Evolutionary conservation across 2,329 filamentous ascomycete genomes (phyloP).

Genomic region (Colletotrichum viniferum): DNA sequence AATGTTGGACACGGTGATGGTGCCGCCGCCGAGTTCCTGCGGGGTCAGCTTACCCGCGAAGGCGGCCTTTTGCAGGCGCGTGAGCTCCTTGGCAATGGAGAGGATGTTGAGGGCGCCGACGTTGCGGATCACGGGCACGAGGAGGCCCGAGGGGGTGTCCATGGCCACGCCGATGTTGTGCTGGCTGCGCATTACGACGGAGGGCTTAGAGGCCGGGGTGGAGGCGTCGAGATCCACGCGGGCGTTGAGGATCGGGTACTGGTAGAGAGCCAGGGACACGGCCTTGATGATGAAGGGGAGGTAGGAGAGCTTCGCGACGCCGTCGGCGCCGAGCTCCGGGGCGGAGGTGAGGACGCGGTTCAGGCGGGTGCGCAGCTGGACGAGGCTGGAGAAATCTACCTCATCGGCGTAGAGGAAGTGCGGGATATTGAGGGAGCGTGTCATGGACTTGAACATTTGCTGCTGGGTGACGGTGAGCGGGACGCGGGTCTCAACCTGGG

Average conservation of each 20-base stretch:
- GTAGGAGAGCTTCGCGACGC: slow-evolving; percentile 76
- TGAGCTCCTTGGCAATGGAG: slow-evolving; percentile 78
- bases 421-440: slow-evolving; percentile 84
- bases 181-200: slow-evolving; percentile 76
- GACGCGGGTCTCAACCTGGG: slow-evolving; percentile 71
- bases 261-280: slow-evolving; percentile 80
- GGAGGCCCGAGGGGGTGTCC: slow-evolving; percentile 85
- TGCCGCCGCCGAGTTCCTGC: slow-evolving; percentile 81
- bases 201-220: slow-evolving; percentile 64
- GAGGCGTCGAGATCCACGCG: slow-evolving; percentile 67
- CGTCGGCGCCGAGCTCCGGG: slow-evolving; percentile 47
- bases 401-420: slow-evolving; percentile 96
- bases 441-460: slow-evolving; percentile 99
- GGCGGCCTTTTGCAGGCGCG: slow-evolving; percentile 74
- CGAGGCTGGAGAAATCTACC: slow-evolving; percentile 79
- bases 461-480: slow-evolving; percentile 79
- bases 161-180: slow-evolving; percentile 98
- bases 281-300: slow-evolving; percentile 97
- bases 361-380: slow-evolving; percentile 73
- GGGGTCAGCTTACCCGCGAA: slow-evolving; percentile 75
- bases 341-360: slow-evolving; percentile 64
- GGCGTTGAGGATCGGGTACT: slow-evolving; percentile 87
- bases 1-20: slow-evolving; percentile 96
- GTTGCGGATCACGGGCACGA: slow-evolving; percentile 91
- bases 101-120: slow-evolving; percentile 78